Percentiles rank a stretch among this genome's conserved stretches.
phyloP scores from a whole-genome alignment of 2,329 filamentous ascomycete genomes.

The Tolypocladium inflatum region DNA sequence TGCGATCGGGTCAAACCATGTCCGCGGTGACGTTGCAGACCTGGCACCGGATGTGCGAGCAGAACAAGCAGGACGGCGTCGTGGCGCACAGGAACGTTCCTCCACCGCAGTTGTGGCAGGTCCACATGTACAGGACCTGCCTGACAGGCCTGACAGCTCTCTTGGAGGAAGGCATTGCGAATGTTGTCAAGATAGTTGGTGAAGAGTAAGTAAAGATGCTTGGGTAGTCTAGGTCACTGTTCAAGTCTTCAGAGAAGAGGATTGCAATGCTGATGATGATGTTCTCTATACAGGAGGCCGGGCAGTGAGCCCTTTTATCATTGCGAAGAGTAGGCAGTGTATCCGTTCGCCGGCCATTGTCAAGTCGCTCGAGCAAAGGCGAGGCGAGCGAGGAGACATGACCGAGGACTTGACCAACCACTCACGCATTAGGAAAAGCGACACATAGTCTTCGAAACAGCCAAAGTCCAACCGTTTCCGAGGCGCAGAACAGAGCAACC shows the following conservation, averaged over 20 bases:
- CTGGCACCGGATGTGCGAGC: conserved; percentile 1
- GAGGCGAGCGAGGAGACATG: not conserved
- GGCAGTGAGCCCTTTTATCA: not conserved
- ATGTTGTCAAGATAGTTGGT: not conserved
- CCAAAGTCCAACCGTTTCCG: not conserved
- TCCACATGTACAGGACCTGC: conserved; percentile 4
- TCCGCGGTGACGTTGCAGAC: not conserved
- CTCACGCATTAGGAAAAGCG: not conserved
- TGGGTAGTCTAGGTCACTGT: not conserved
- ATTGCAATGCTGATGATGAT: not conserved
- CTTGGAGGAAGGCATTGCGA: conserved; percentile 1
- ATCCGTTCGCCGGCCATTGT: not conserved
- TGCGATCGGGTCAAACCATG: not conserved
- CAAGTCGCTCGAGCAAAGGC: not conserved
- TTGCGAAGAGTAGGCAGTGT: not conserved
- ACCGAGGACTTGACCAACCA: not conserved
- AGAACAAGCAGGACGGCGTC: conserved; percentile 5
- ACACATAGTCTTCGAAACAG: not conserved
- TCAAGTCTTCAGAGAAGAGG: not conserved
- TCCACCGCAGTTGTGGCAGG: conserved; percentile 5
- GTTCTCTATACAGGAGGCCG: too few species aligned
- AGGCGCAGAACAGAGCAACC: not conserved
- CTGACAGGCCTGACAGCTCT: not conserved
- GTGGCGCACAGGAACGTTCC: conserved; percentile 2
- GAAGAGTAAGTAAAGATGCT: not conserved